A percentile compares a stretch with the other conserved stretches of the same genome.
phyloP scores from a whole-genome alignment of 2,329 filamentous ascomycete genomes.

The Cercospora sp. region DNA sequence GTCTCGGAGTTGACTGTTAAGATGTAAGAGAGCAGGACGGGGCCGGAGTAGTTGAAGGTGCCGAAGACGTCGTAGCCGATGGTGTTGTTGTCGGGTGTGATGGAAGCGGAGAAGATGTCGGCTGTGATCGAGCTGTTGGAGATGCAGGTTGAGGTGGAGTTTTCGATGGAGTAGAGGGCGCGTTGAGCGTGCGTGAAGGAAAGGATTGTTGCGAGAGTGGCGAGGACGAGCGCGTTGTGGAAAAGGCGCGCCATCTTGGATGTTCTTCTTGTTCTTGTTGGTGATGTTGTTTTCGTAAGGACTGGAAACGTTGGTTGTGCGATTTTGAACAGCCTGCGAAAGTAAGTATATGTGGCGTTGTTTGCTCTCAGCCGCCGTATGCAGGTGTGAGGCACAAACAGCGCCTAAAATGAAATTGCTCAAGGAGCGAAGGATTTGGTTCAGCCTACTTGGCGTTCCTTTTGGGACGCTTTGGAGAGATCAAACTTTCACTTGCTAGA shows the following conservation, averaged over 20 bases:
- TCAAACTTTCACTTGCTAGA: background rate
- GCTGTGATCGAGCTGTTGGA: slow-evolving; percentile 80
- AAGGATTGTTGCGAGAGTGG: background rate
- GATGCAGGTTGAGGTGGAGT: slow-evolving; percentile 79
- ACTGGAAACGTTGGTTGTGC: background rate
- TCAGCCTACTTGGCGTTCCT: background rate
- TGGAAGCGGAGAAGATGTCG: slow-evolving; percentile 79
- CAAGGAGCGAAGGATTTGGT: background rate
- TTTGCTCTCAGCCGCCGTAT: background rate
- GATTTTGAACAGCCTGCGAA: background rate
- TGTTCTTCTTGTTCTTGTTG: background rate
- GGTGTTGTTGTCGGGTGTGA: slow-evolving; percentile 72
- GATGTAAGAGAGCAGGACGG: slow-evolving; percentile 72
- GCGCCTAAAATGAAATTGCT: background rate
- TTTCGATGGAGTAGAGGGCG: slow-evolving; percentile 67
- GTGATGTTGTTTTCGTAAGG: background rate
- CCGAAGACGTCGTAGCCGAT: slow-evolving; percentile 73
- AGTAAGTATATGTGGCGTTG: background rate
- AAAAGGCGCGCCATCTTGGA: background rate
- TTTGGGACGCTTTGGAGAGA: background rate
- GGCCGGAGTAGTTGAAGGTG: slow-evolving; percentile 80
- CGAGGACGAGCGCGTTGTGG: background rate
- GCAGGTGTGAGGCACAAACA: background rate
- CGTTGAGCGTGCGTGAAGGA: slow-evolving; percentile 51
- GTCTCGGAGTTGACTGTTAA: slow-evolving; percentile 66